Base-by-base conservation (phyloP, 2,329 filamentous ascomycete species). In the Cladosporium halotolerans region DNA sequence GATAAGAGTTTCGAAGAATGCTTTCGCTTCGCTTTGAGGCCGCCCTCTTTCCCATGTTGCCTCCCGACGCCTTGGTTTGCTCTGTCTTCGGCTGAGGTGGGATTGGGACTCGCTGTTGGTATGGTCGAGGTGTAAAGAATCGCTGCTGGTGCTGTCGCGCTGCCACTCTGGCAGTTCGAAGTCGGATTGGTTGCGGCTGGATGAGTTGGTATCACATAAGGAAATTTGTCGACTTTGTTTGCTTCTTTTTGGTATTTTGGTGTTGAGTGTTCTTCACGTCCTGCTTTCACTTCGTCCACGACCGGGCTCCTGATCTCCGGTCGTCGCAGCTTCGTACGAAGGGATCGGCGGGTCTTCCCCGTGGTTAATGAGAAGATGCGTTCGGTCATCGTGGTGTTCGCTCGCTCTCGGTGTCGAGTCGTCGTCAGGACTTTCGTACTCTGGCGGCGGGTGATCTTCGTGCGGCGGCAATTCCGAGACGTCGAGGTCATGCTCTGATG, bases 271-370 rank as follows among this genome's bases (percentile, higher is more conserved):
- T 39, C 10, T 14, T 42, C 42, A 44, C 31, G 42, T 32, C 34
- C 45, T 14, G 18, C 46, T 55, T 31, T 50, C 44, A n/a, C 46
- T 51, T 9, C 53, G 19, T 23, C 41, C 47, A 50, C 53, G 33
- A 70, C 70, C 53, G 53, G 51, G 28, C 70, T 70, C 53, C n/a
- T 43, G 31, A 7, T 36, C 9, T 13, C 34, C 45, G 11, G 39
- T 40, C 13, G 90, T 77, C 1, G 88, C 89, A 55, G 88, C 88
- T 67, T 84, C 88, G 66, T 95, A 95, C 63, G 82, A 91, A 2
- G 89, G 89, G 58, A 93, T 90, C 0, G 89, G 88, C 19, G 88
- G 85, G 43, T 55, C 58, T 14, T 51, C 53, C 18, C 45, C 56
- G 43, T 49, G 57, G 58, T 49, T 42, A 46, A n/a, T 10, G 10